Evolutionary conservation across 441 rosid genomes (phyloP).

Genomic region (California macrophylla): DNA sequence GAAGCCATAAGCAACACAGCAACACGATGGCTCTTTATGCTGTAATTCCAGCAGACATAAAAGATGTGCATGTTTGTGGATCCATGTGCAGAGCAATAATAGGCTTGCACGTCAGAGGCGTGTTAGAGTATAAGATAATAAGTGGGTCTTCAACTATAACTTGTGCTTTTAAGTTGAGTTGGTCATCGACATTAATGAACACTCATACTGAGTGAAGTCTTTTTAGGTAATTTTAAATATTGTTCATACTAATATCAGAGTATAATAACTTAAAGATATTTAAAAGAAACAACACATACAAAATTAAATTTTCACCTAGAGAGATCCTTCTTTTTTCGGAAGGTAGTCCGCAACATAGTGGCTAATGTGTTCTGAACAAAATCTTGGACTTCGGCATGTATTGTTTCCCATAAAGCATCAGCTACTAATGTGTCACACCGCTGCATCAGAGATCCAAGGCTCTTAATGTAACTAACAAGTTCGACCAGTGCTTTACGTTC

Average conservation of each 20-base stretch:
- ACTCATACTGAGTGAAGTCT: neutral
- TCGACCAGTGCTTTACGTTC: constrained; percentile 93
- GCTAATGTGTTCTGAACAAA: constrained; percentile 96
- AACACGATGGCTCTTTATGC: neutral
- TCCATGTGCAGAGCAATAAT: neutral
- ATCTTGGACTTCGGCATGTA: constrained; percentile 99
- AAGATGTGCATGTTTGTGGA: neutral
- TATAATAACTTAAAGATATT: neutral
- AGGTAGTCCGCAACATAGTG: constrained; percentile 86
- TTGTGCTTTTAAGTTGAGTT: neutral
- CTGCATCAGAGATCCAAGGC: constrained; percentile 89
- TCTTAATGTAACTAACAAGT: constrained; percentile 91
- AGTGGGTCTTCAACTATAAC: neutral
- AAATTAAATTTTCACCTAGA: constrained; percentile 52
- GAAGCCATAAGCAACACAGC: neutral
- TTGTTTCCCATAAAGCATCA: constrained; percentile 98
- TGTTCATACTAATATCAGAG: neutral
- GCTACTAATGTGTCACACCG: constrained; percentile 84
- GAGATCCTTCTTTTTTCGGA: constrained; percentile 90
- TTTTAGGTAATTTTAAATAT: neutral
- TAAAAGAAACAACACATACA: neutral
- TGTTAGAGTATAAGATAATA: neutral
- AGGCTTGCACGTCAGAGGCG: neutral
- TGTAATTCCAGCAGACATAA: neutral
- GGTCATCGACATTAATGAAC: neutral